phyloP scores from a whole-genome alignment of 2,329 filamentous ascomycete species.

The Sporothrix variecibatus region DNA sequence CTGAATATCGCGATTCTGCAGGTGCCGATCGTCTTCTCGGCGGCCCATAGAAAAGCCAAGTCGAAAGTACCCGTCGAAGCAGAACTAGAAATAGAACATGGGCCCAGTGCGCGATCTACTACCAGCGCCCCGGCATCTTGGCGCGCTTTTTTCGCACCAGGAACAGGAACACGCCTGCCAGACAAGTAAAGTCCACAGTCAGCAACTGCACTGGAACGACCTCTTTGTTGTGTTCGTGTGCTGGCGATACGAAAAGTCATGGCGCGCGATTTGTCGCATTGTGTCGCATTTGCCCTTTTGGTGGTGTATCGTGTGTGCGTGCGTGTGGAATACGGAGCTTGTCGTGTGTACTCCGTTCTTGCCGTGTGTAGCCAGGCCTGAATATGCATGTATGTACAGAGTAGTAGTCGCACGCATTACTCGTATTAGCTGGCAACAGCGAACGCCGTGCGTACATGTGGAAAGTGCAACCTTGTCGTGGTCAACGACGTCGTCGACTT shows the following conservation, averaged over 20 bases:
- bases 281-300: background rate
- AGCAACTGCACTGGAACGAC: background rate
- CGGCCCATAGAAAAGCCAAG: background rate
- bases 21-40: constrained; percentile 13
- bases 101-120: background rate
- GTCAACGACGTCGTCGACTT: background rate
- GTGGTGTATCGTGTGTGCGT: background rate
- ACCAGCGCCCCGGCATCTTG: background rate
- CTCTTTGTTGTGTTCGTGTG: background rate
- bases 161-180: constrained; percentile 13
- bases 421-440: background rate
- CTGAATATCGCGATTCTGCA: constrained; percentile 18
- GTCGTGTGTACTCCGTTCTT: background rate
- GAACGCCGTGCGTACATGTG: background rate
- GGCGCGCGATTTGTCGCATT: background rate
- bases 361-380: background rate
- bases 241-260: background rate
- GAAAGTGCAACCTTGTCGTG: background rate
- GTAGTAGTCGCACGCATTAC: background rate
- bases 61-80: background rate
- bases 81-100: constrained; percentile 14
- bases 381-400: background rate
- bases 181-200: background rate
- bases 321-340: background rate
- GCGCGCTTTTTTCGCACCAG: constrained; percentile 7